Conservation (phyloP, 352 stramenopile species). For the Globisporangium iwayamae region DNA sequence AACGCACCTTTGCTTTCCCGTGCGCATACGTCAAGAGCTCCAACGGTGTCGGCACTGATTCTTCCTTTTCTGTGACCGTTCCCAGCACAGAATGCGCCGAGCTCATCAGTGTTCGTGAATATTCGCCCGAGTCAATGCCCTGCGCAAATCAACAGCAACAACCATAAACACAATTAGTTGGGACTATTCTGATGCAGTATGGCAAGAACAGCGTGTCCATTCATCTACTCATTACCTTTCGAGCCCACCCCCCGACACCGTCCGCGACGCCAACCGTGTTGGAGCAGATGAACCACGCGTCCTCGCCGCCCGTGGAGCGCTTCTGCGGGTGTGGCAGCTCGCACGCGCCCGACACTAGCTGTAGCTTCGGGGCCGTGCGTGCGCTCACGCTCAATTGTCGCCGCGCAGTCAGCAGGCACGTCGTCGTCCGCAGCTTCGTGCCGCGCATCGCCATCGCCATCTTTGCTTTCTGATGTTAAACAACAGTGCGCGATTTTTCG, state of each 20-base stretch:
- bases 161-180: neutral
- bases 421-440: slow-evolving; percentile 3
- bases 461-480: neutral
- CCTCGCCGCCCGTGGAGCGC: slow-evolving; percentile 74
- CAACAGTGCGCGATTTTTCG: neutral
- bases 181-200: neutral
- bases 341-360: slow-evolving; percentile 63
- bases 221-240: slow-evolving; percentile 40
- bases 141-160: slow-evolving; percentile 12
- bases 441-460: slow-evolving; percentile 11
- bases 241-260: slow-evolving; percentile 83
- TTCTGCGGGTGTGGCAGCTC: slow-evolving; percentile 84
- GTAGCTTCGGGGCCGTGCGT: slow-evolving; percentile 26
- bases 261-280: slow-evolving; percentile 83
- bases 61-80: slow-evolving; percentile 15
- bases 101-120: slow-evolving; percentile 81
- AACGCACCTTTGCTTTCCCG: slow-evolving; percentile 46
- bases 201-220: neutral
- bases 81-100: slow-evolving; percentile 33
- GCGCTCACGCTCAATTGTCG: slow-evolving; percentile 19
- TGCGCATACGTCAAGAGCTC: slow-evolving; percentile 72
- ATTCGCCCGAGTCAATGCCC: slow-evolving; percentile 86
- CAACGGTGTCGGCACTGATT: slow-evolving; percentile 43
- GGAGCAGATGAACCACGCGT: slow-evolving; percentile 79
- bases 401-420: slow-evolving; percentile 5